phyloP scores from a whole-genome alignment of 116 monocot species.

The Iris pallida region DNA sequence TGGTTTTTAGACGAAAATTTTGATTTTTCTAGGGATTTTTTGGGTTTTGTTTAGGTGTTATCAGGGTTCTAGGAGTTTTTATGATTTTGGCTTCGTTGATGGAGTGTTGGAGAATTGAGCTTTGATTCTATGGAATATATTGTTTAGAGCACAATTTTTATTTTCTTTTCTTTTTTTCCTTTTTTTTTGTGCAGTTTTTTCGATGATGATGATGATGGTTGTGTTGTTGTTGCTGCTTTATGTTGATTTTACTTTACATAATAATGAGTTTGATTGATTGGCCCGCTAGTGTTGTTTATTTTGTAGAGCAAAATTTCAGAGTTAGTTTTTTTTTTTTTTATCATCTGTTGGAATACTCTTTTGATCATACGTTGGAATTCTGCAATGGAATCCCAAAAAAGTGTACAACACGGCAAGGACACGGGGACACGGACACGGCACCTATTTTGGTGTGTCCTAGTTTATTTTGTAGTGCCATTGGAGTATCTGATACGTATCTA shows the following conservation, averaged over 20 bases:
- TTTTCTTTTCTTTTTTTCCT: not conserved
- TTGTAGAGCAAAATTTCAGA: not conserved
- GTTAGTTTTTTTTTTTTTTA: not conserved
- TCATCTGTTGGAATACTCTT: not conserved
- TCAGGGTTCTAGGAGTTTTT: conserved; percentile 20
- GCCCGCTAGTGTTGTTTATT: not conserved
- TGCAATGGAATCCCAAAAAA: too few relatives aligned
- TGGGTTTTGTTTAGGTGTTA: conserved; percentile 12
- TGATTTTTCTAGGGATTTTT: not conserved
- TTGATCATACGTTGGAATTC: not conserved
- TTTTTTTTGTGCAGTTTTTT: not conserved
- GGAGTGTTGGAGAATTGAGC: not conserved
- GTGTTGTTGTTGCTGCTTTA: not conserved
- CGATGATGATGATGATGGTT: not conserved
- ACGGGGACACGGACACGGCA: too few relatives aligned
- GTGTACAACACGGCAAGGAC: too few relatives aligned
- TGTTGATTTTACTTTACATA: not conserved
- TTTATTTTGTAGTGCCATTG: too few relatives aligned
- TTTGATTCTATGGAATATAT: conserved; percentile 3
- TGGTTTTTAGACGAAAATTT: not conserved
- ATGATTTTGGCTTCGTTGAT: conserved; percentile 1
- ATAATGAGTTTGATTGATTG: not conserved
- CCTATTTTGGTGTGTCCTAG: not conserved
- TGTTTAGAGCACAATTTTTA: conserved; percentile 5
- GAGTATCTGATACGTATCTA: too few relatives aligned